phyloP scores from a whole-genome alignment of 495 filamentous ascomycete species.

The Oleoguttula mirabilis region DNA sequence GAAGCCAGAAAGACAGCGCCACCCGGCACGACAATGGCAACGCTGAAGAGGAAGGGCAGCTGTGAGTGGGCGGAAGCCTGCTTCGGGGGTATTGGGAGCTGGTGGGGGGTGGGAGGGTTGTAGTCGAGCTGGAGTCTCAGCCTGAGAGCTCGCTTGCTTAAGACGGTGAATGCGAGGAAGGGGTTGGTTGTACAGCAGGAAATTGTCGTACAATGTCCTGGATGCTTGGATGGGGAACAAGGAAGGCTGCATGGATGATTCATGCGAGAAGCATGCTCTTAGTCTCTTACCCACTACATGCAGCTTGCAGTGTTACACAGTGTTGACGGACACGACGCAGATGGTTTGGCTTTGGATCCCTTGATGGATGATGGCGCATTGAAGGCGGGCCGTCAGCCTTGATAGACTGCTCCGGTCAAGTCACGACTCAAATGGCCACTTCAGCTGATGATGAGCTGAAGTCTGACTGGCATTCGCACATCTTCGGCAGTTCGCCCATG shows the following conservation, averaged over 20 bases:
- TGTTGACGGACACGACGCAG: too few relatives aligned
- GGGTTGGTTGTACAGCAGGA: constrained; percentile 7
- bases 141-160: neutral
- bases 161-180: neutral
- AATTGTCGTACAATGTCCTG: constrained; percentile 3
- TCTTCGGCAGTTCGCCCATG: too few relatives aligned
- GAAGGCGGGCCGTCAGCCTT: too few relatives aligned
- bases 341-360: too few relatives aligned
- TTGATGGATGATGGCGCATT: too few relatives aligned
- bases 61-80: neutral
- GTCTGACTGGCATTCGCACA: too few relatives aligned
- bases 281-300: constrained; percentile 7
- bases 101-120: neutral
- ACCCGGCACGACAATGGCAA: neutral
- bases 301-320: constrained; percentile 12
- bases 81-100: neutral
- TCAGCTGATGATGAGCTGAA: too few relatives aligned
- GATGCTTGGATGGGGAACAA: constrained; percentile 7
- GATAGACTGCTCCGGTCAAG: too few relatives aligned
- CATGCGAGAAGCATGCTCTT: neutral
- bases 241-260: constrained; percentile 11
- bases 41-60: neutral
- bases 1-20: neutral
- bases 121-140: neutral
- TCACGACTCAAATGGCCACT: too few relatives aligned